Evolutionary conservation across 495 filamentous ascomycete genomes (phyloP), one percentile per base, ranked within the genome.

Genomic region (Talaromyces stipitatus): DNA sequence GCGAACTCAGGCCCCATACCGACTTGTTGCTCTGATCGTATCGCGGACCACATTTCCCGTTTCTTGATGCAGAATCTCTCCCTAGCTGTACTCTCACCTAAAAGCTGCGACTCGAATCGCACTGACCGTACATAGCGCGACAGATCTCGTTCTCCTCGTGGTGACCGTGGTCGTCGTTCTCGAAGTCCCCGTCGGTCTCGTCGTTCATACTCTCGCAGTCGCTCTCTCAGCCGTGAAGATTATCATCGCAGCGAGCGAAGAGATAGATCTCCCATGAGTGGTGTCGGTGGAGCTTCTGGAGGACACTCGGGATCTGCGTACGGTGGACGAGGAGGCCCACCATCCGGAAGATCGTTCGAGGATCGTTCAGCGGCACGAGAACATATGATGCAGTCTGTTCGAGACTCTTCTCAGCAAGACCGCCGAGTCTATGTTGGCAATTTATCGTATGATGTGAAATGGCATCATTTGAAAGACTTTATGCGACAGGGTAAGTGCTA

Each of bases 341-440:
- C 84, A 57, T 83, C 85, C 48, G 77, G 83, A 60, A 82, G 91
- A 73, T 80, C 80, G 26, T 88, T 83, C 72, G 92, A 96, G 71
- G 94, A 97, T 64, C 87, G 91, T 63, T 79, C 83, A 51, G 85
- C 82, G 60, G 86, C 88, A 59, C 91, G 95, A 76, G 92, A 96
- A 70, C 86, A 90, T 67, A 96, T 95, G 89, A 92, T 97, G 90
- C 87, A 87, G 74, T 88, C 83, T 65, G 84, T 97, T 61, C 85
- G 90, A 64, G 94, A 97, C 63, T 86, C 88, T 14, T 97, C 94
- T 62, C 94, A 97, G 72, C 94, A 97, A 75, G 94, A 97, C 79
- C 92, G 94, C 64, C 91, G 92, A 41, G 94, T 98, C 83, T 98
- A 98, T 76, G 95, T 98, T 69, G 94, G 94, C 75, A 98, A 98